Percentiles rank a stretch among this genome's conserved stretches.
Conservation (phyloP, 1,284 basidiomycete genomes). For the Boletellus deceptivus region DNA sequence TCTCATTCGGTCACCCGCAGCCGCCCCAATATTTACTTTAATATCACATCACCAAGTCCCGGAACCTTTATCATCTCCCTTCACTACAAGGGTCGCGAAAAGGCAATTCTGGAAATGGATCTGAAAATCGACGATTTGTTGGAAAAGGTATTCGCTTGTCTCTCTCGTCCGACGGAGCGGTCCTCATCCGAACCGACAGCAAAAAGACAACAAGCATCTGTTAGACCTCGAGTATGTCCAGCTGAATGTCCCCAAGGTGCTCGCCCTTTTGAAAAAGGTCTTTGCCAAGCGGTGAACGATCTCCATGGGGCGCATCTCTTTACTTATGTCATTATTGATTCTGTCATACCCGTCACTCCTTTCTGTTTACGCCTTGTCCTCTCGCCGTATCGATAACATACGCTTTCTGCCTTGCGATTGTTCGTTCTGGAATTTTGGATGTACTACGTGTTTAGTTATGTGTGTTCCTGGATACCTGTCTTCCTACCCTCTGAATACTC, state of each 20-base stretch:
- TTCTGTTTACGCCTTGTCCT: conserved; percentile 15
- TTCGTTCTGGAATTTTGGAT: conserved; percentile 34
- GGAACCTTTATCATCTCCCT: conserved; percentile 99
- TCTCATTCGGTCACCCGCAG: conserved; percentile 40
- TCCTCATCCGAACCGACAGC: conserved; percentile 48
- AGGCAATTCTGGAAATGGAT: conserved; percentile 99
- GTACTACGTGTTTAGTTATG: conserved; percentile 38
- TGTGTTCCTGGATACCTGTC: conserved; percentile 38
- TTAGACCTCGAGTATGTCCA: conserved; percentile 98
- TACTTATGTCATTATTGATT: conserved; percentile 34
- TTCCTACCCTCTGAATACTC: conserved; percentile 22
- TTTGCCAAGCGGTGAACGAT: conserved; percentile 74
- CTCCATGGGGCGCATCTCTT: conserved; percentile 12
- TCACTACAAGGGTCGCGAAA: conserved; percentile 98
- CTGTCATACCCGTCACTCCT: conserved; percentile 30
- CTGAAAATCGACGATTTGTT: conserved; percentile 98
- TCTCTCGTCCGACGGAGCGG: conserved; percentile 7
- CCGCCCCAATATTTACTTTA: conserved; percentile 97
- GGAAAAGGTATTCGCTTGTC: conserved; percentile 70
- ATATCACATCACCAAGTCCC: conserved; percentile 94
- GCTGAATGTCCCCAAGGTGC: conserved; percentile 92
- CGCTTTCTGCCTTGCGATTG: conserved; percentile 14
- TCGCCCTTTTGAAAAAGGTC: conserved; percentile 89
- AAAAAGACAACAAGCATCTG: conserved; percentile 97
- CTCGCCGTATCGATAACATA: conserved; percentile 16